Evolutionary conservation across 2,329 filamentous ascomycete genomes (phyloP), one percentile per base, ranked within the genome.

Genomic region (Pochonia chlamydosporia): DNA sequence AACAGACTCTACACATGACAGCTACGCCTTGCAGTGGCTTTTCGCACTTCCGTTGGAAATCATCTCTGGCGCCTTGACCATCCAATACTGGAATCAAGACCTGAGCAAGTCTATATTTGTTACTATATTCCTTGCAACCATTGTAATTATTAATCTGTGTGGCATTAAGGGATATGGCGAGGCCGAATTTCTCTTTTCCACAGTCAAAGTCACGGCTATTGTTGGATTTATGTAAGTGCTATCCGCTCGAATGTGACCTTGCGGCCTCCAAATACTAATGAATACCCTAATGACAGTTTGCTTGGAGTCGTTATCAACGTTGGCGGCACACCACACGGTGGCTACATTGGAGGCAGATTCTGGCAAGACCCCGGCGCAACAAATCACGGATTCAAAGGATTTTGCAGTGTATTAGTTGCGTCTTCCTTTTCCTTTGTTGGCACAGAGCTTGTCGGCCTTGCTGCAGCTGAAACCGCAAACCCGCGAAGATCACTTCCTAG

Each of bases 131-230:
- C 79, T 93, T 49, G 51, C 82, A 14, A 58, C 84, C 46, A 92
- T 96, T 55, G 75, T 95, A 39, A 57, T 67, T 24, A 95, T 96
- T 68, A 96, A 96, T 62, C 66, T 95, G 53, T 93, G 92, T 58
- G 89, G 90, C 43, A 86, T 96, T 52, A 87, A 86, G 60, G 88
- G 86, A 23, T 96, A 95, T 56, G 90, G 89, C 59, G 90, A 95
- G 65, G 89, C 88, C 14, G 90, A 96, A 59, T 95, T 95, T 56
- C 71, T 90, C 48, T 93, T 95, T 61, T 86, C 88, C 26, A 81
- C 91, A 44, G 73, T 96, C 69, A 96, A 96, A 63, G 81, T 96
- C 43, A 74, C 85, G 36, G 89, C 91, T 25, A 82, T 96, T 7
- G 84, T 96, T 54, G 89, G 87, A 44, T 95, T 95, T 67, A 91